Percentiles rank a stretch among this genome's conserved stretches.
phyloP scores from a whole-genome alignment of 2,329 filamentous ascomycete species.

The Colletotrichum phormii region DNA sequence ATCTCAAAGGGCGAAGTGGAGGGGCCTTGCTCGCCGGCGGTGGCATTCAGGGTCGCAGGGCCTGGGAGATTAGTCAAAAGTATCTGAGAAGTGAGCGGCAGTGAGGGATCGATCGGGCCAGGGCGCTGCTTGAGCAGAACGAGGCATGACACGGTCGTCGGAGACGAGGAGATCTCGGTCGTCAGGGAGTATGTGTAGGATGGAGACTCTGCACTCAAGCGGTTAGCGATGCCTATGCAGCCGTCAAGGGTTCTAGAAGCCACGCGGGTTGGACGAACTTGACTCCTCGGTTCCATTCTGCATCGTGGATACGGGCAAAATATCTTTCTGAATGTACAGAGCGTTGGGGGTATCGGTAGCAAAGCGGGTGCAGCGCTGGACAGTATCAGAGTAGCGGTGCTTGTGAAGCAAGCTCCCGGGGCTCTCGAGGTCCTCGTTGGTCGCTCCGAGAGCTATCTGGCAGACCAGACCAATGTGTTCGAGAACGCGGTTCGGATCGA shows the following conservation, averaged over 20 bases:
- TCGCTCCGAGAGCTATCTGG: slow-evolving; percentile 79
- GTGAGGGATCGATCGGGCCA: slow-evolving; percentile 83
- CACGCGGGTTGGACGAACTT: slow-evolving; percentile 27
- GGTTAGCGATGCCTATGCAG: slow-evolving; percentile 42
- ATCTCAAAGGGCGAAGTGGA: slow-evolving; percentile 89
- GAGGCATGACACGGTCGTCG: slow-evolving; percentile 86
- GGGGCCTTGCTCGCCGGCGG: slow-evolving; percentile 76
- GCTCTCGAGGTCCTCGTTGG: slow-evolving; percentile 81
- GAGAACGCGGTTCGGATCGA: slow-evolving; percentile 77
- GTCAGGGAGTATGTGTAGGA: slow-evolving; percentile 83
- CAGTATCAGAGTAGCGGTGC: slow-evolving; percentile 78
- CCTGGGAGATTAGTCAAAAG: slow-evolving; percentile 94
- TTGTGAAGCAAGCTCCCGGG: slow-evolving; percentile 86
- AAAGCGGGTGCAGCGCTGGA: slow-evolving; percentile 89
- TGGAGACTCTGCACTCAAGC: slow-evolving; percentile 49
- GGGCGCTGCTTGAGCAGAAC: slow-evolving; percentile 87
- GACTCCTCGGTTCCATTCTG: slow-evolving; percentile 58
- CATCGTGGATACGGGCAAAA: slow-evolving; percentile 64
- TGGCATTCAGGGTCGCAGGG: slow-evolving; percentile 75
- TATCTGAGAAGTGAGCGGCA: slow-evolving; percentile 88
- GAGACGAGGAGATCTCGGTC: slow-evolving; percentile 82
- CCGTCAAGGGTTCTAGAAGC: neutral
- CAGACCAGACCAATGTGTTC: slow-evolving; percentile 79
- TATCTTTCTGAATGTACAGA: slow-evolving; percentile 91
- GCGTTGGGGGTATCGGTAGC: slow-evolving; percentile 88